Percentiles rank a stretch among this genome's conserved stretches.
Evolutionary conservation across 371 early-diverging fungal genomes (phyloP).

Genomic region (Mucor ambiguus): DNA sequence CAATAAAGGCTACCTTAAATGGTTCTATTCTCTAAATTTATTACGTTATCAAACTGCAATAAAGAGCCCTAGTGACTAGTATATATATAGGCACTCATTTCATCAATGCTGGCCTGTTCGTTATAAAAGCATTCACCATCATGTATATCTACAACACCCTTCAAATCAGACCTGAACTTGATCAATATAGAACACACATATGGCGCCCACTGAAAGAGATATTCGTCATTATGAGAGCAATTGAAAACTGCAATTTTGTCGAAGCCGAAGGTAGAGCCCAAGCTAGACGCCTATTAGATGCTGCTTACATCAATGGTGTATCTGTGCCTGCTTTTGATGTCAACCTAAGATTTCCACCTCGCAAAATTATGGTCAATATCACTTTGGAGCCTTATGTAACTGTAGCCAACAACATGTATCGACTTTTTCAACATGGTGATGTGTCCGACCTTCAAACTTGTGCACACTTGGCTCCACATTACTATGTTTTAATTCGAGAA

Average conservation of each 20-base stretch:
- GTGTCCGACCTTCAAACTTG: neutral
- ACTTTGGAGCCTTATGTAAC: neutral
- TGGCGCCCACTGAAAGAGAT: neutral
- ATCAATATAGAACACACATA: neutral
- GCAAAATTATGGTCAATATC: neutral
- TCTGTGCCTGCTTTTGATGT: neutral
- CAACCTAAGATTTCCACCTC: neutral
- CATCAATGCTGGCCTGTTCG: neutral
- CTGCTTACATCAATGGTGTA: neutral
- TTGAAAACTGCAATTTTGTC: neutral
- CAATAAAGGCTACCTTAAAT: neutral
- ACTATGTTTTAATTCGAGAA: neutral
- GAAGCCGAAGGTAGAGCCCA: neutral
- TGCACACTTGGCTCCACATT: neutral
- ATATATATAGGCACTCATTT: neutral
- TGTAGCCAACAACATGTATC: neutral
- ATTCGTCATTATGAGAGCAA: neutral
- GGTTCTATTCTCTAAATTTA: neutral
- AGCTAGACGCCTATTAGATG: neutral
- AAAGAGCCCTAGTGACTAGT: neutral
- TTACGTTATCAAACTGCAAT: too few relatives aligned
- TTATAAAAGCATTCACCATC: neutral
- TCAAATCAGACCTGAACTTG: neutral
- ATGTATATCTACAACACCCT: neutral
- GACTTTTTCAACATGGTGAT: neutral